Conservation (phyloP, 768 basidiomycete genomes). For the Termitomyces heimii region DNA sequence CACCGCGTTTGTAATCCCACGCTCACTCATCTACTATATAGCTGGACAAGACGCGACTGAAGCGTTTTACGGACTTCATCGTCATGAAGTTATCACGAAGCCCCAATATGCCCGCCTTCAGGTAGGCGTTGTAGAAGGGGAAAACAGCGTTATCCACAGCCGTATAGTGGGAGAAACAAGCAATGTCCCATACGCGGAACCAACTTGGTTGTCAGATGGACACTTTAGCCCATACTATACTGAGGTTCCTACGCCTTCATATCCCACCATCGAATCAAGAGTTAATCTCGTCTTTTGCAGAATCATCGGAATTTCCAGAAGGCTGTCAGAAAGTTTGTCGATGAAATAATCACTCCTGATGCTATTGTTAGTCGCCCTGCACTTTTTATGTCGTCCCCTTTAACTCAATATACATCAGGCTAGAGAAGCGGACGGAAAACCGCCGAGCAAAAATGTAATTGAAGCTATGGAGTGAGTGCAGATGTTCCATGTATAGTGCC, state of each 20-base stretch:
- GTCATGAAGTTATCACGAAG: slow-evolving; percentile 76
- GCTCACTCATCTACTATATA: slow-evolving; percentile 18
- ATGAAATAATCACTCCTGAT: slow-evolving; percentile 61
- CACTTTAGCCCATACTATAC: slow-evolving; percentile 79
- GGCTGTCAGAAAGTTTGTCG: slow-evolving; percentile 65
- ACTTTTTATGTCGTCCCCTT: background rate
- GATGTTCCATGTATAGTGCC: slow-evolving; percentile 37
- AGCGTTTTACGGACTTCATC: slow-evolving; percentile 86
- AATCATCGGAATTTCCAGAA: slow-evolving; percentile 57
- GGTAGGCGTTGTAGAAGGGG: slow-evolving; percentile 69
- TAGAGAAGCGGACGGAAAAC: slow-evolving; percentile 88
- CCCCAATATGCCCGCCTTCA: slow-evolving; percentile 75
- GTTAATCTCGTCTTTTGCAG: slow-evolving; percentile 24
- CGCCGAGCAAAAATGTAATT: slow-evolving; percentile 69
- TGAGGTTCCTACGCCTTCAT: slow-evolving; percentile 33
- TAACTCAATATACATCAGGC: slow-evolving; percentile 39
- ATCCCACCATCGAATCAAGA: background rate
- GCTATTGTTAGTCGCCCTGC: slow-evolving; percentile 27
- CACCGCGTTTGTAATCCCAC: background rate
- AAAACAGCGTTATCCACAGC: slow-evolving; percentile 53
- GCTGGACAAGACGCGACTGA: slow-evolving; percentile 90
- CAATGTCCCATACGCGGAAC: slow-evolving; percentile 86
- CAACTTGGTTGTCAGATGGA: slow-evolving; percentile 66
- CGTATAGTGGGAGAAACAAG: slow-evolving; percentile 62
- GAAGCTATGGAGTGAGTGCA: slow-evolving; percentile 62